Evolutionary conservation across 1,284 basidiomycete species (phyloP), one percentile per base, ranked within the genome.

Genomic region (Rhodotorula sp.): DNA sequence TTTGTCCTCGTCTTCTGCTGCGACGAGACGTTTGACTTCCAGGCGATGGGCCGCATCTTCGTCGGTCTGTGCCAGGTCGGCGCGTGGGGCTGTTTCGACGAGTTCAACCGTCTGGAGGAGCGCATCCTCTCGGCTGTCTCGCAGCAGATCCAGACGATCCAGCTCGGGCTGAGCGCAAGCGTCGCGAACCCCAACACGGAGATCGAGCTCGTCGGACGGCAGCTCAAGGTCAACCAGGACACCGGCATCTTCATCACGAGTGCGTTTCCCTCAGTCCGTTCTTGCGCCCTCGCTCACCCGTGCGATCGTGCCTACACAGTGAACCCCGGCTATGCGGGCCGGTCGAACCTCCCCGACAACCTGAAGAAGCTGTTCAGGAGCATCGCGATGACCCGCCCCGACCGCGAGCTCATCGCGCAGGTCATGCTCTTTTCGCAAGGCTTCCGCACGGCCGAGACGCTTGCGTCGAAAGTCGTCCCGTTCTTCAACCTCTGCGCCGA

Each of bases 361-460:
- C 84, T 99, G 81, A 99, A 86, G 81, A 84, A 96, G 82, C 85
- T 97, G 34, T 97, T 97, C 87, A 86, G 95, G 79, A 95, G 92
- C 72, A 97, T 99, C 90, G 95, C 97, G 56, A 99, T 99, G 97
- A 97, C 97, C 3, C 89, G 93, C 65, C 97, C 97, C 39, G 97
- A 99, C 82, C 90, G 94, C 69, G 94, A 98, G 82, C 89, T 98
- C 64, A 99, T 99, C 78, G 97, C 97, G 3, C 97, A 99, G 83
- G 97, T 99, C 78, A 94, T 99, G 90, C 85, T 99, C 66, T 99
- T 98, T 85, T 98, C 97, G 25, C 97, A 99, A 84, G 97, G 97
- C 75, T 99, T 99, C 88, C 89, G 96, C 48, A 95, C 93, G 10
- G 97, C 97, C 9, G 97, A 98, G 82, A 90, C 88, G 0, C 87